phyloP scores from a whole-genome alignment of 2,329 filamentous ascomycete species.

The Apiospora rasikravindrae region DNA sequence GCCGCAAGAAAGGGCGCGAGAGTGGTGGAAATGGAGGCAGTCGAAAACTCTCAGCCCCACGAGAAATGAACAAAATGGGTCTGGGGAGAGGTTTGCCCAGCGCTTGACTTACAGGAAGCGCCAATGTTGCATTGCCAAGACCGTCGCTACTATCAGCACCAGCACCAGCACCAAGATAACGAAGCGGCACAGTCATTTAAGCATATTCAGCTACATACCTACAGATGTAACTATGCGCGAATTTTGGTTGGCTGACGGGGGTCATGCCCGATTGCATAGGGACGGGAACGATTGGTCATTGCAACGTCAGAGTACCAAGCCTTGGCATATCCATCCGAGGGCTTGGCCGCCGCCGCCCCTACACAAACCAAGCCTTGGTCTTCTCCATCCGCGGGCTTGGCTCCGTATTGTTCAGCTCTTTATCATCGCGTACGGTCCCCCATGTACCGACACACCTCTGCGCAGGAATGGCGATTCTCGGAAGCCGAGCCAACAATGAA shows the following conservation, averaged over 20 bases:
- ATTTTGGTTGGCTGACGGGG: not conserved
- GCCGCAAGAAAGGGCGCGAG: not conserved
- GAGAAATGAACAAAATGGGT: not conserved
- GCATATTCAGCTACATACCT: slow-evolving; percentile 1
- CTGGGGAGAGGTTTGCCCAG: not conserved
- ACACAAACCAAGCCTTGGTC: slow-evolving; percentile 2
- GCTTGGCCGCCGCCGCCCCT: not conserved
- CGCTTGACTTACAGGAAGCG: not conserved
- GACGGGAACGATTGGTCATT: not conserved
- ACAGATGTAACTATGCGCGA: not conserved
- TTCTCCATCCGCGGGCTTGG: not conserved
- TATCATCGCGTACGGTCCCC: not conserved
- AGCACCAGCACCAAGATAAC: not conserved
- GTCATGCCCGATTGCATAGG: not conserved
- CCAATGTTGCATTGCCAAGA: slow-evolving; percentile 10
- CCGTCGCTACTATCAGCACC: not conserved
- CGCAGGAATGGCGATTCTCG: not conserved
- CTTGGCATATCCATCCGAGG: slow-evolving; percentile 7
- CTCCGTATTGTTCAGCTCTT: not conserved
- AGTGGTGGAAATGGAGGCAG: not conserved
- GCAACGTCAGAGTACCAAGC: slow-evolving; percentile 4
- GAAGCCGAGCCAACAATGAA: not conserved
- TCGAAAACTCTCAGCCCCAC: not conserved
- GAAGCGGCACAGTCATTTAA: not conserved
- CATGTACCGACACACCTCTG: not conserved